Percentiles rank a stretch among this genome's conserved stretches.
phyloP scores from a whole-genome alignment of 169 alveolate species.

The Plasmodium cynomolgi region DNA sequence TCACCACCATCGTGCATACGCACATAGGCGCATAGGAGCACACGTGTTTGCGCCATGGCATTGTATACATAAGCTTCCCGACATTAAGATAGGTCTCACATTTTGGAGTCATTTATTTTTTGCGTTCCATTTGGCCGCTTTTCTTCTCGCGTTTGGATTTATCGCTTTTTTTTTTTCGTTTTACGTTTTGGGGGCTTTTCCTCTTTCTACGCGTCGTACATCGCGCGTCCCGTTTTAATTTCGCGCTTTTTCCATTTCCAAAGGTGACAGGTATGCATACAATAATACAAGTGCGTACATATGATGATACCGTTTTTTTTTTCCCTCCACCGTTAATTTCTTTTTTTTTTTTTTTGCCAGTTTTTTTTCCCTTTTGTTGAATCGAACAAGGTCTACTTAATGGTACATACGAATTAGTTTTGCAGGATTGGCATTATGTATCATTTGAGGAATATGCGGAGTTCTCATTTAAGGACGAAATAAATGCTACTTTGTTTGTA shows the following conservation, averaged over 20 bases:
- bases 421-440: not conserved
- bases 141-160: not conserved
- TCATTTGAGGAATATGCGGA: not conserved
- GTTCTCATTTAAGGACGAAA: not conserved
- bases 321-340: not conserved
- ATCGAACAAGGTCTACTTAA: not conserved
- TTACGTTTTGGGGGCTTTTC: not conserved
- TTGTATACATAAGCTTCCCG: not conserved
- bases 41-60: not conserved
- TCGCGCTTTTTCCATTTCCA: not conserved
- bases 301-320: not conserved
- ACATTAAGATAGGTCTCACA: not conserved
- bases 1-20: not conserved
- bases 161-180: not conserved
- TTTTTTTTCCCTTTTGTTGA: conserved; percentile 1
- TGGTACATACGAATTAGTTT: not conserved
- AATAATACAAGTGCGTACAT: not conserved
- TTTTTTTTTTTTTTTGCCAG: conserved; percentile 17
- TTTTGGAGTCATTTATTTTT: not conserved
- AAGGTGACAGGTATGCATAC: not conserved
- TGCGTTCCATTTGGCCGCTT: not conserved
- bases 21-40: not conserved
- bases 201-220: not conserved
- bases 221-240: not conserved
- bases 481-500: not conserved